These are phyloP conservation scores for Stagonosporopsis vannaccii DNA, from an alignment of 2,329 filamentous ascomycete species.

Conservation along the genomic window DNA sequence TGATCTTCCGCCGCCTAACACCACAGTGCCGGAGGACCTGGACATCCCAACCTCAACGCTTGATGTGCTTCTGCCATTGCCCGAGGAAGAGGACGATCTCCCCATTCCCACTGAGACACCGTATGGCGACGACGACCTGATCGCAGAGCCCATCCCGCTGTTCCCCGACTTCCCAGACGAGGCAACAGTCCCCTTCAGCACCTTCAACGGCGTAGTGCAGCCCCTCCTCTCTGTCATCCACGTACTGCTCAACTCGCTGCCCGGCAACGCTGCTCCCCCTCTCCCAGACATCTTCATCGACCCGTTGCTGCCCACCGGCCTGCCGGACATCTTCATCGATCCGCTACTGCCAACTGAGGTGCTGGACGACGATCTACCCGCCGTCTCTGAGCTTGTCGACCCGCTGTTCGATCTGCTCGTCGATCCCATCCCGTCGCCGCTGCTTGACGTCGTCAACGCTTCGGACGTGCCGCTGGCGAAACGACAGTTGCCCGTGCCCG, in stretches of 20 bases:
- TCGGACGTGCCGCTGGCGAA: background rate
- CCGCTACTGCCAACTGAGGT: background rate
- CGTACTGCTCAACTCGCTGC: slow-evolving; percentile 4
- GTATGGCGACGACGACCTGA: background rate
- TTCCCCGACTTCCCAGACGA: slow-evolving; percentile 5
- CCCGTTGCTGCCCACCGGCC: background rate
- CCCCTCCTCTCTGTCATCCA: slow-evolving; percentile 12
- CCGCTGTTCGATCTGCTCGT: background rate
- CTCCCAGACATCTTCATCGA: slow-evolving; percentile 6
- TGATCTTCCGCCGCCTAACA: slow-evolving; percentile 11
- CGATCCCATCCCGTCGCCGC: background rate
- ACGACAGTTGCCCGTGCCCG: background rate
- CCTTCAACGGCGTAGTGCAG: slow-evolving; percentile 10
- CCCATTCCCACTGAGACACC: background rate
- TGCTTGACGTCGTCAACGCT: background rate
- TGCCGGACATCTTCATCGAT: slow-evolving; percentile 5
- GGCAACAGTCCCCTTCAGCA: slow-evolving; percentile 9
- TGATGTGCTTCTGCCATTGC: background rate
- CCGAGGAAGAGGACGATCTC: background rate
- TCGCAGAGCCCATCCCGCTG: background rate
- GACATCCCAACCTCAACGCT: background rate
- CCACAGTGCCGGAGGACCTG: background rate
- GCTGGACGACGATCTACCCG: no score
- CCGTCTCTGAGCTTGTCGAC: background rate
- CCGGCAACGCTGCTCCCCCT: slow-evolving; percentile 4